phyloP scores from a whole-genome alignment of 1,139 yeast genomes.

The Waltiozyma sp. region DNA sequence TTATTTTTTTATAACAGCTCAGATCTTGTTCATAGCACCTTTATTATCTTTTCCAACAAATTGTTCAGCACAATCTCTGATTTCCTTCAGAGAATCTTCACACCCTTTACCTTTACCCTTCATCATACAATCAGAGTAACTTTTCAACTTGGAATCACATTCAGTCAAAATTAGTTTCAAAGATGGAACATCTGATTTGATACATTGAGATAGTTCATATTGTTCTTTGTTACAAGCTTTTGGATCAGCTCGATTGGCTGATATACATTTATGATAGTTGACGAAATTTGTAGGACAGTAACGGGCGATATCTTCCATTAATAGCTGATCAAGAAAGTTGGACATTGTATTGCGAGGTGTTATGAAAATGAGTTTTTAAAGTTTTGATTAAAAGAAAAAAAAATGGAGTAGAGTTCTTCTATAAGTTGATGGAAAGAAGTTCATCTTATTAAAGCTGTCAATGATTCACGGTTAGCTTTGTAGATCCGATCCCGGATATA shows the following conservation, averaged over 20 bases:
- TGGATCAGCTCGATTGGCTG: constrained; percentile 21
- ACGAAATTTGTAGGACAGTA: constrained; percentile 24
- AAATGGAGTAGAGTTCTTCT: too few relatives aligned
- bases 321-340: constrained; percentile 15
- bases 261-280: constrained; percentile 23
- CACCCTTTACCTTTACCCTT: constrained; percentile 7
- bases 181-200: constrained; percentile 21
- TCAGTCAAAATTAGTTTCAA: constrained; percentile 21
- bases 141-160: constrained; percentile 19
- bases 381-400: too few relatives aligned
- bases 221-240: constrained; percentile 19
- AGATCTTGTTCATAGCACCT: neutral
- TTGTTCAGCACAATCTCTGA: constrained; percentile 16
- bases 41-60: constrained; percentile 9
- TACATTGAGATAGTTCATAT: constrained; percentile 20
- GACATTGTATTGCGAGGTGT: too few relatives aligned
- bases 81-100: constrained; percentile 5
- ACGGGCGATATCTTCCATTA: constrained; percentile 21
- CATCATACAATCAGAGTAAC: constrained; percentile 21
- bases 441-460: too few relatives aligned
- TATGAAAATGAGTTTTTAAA: too few relatives aligned
- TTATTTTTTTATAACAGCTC: too few relatives aligned
- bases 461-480: too few relatives aligned
- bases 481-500: too few relatives aligned
- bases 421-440: too few relatives aligned